Evolutionary conservation across 202 grass and related monocot genomes (phyloP).

Genomic region (Carex sylvatica): DNA sequence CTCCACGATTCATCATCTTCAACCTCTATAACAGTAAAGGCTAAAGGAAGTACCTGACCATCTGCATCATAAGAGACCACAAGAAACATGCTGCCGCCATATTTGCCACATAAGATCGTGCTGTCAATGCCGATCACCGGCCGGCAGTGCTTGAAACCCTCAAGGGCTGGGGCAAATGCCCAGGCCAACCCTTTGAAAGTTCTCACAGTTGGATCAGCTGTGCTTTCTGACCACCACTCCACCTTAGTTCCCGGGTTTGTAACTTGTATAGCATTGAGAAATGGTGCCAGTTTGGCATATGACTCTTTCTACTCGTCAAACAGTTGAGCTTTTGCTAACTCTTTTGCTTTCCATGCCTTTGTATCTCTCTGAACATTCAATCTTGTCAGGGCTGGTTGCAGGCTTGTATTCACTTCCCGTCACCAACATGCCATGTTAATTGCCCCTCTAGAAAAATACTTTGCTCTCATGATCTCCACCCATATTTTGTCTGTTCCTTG

Average conservation of each 20-base stretch:
- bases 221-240: conserved; percentile 5
- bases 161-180: conserved; percentile 26
- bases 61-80: conserved; percentile 13
- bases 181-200: conserved; percentile 23
- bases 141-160: conserved; percentile 10
- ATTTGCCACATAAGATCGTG: neutral
- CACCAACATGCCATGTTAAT: too few relatives aligned
- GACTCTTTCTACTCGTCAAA: conserved; percentile 1
- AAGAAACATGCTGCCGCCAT: conserved; percentile 8
- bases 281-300: conserved; percentile 13
- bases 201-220: conserved; percentile 5
- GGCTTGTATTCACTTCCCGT: too few relatives aligned
- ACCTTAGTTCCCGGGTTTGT: conserved; percentile 17
- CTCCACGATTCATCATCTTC: conserved; percentile 22
- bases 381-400: too few relatives aligned
- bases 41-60: conserved; percentile 23
- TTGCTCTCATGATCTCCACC: too few relatives aligned
- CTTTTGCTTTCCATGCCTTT: conserved; percentile 13
- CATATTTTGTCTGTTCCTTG: too few relatives aligned
- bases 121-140: conserved; percentile 23
- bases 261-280: conserved; percentile 16
- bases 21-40: conserved; percentile 18
- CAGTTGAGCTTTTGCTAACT: conserved; percentile 1
- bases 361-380: too few relatives aligned
- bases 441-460: too few relatives aligned